Base-by-base conservation (phyloP, 2,329 filamentous ascomycete species). In the Elsinoe perseae region DNA sequence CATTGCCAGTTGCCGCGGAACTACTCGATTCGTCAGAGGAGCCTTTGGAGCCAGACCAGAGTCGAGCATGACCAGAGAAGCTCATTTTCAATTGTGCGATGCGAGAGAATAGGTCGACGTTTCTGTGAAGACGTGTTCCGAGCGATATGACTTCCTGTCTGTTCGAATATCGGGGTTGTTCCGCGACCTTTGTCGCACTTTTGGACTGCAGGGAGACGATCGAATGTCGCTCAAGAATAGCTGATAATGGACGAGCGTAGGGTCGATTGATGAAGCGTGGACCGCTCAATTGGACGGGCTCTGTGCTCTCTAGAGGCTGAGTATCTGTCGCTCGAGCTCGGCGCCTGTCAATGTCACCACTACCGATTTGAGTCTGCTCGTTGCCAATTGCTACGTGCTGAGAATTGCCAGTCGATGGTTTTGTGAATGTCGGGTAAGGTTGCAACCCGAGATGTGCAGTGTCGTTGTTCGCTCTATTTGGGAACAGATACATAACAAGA, bases 141-240 rank as follows among this genome's bases (percentile, higher is more conserved):
- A 20, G 8, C 25, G n/a, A 18, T 21, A 43, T 14, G 16, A n/a
- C 40, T 20, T 25, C 16, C 7, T 14, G 10, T 43, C 8, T 9
- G 32, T 36, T 36, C 10, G 32, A 36, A 36, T 4, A 9, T 36
- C 9, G 32, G n/a, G 3, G 32, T 3, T 6, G 32, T 20, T 28
- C n/a, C 14, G 44, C 20, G 28, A 23, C 32, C 36, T 14, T 48
- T 25, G 53, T 16, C 4, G 70, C 70, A 9, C 61, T 61, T 40
- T 64, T 59, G 7, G 71, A 70, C 43, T 66, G 65, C 21, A 76
- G 64, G 8, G 72, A 74, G 10, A 69, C 70, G 43, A 67, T 64
- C 12, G 73, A 76, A 58, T 64, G 65, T 52, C 70, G 71, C 62
- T 76, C 73, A 36, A 70, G 62, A 57, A 76, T 76, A 12, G 72